Conservation (phyloP, 2,329 filamentous ascomycete species). For the Verticillium nonalfalfae region DNA sequence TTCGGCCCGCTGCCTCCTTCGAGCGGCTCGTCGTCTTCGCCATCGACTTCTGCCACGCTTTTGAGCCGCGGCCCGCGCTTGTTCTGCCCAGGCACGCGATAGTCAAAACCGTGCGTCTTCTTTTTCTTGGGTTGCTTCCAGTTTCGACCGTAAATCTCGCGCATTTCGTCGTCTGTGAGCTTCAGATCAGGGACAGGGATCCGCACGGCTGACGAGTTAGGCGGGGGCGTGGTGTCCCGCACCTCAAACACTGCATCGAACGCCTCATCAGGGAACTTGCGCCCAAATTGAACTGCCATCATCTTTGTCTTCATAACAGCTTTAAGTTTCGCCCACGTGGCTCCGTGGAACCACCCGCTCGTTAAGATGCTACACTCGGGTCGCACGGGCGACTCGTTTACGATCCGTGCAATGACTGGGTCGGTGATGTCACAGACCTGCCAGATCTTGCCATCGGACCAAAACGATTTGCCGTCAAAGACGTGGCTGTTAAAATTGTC, state of each 20-base stretch:
- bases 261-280: constrained; percentile 40
- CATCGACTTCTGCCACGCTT: constrained; percentile 3
- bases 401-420: constrained; percentile 60
- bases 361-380: constrained; percentile 49
- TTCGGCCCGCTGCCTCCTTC: background rate
- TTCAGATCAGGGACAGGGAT: constrained; percentile 31
- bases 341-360: constrained; percentile 81
- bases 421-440: constrained; percentile 91
- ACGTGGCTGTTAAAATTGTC: constrained; percentile 55
- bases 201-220: constrained; percentile 20
- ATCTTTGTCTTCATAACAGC: constrained; percentile 87
- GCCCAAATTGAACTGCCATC: constrained; percentile 54
- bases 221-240: constrained; percentile 23
- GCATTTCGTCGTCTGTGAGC: constrained; percentile 28
- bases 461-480: constrained; percentile 73
- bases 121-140: constrained; percentile 18
- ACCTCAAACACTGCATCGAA: constrained; percentile 35
- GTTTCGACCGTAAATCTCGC: constrained; percentile 23
- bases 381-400: constrained; percentile 57
- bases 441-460: constrained; percentile 82
- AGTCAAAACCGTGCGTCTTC: constrained; percentile 11
- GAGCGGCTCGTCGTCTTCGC: constrained; percentile 3
- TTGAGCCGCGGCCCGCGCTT: background rate
- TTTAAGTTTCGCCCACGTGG: constrained; percentile 76
- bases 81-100: constrained; percentile 11